Evolutionary conservation across 495 filamentous ascomycete species (phyloP).

Genomic region (Xylaria flabelliformis): DNA sequence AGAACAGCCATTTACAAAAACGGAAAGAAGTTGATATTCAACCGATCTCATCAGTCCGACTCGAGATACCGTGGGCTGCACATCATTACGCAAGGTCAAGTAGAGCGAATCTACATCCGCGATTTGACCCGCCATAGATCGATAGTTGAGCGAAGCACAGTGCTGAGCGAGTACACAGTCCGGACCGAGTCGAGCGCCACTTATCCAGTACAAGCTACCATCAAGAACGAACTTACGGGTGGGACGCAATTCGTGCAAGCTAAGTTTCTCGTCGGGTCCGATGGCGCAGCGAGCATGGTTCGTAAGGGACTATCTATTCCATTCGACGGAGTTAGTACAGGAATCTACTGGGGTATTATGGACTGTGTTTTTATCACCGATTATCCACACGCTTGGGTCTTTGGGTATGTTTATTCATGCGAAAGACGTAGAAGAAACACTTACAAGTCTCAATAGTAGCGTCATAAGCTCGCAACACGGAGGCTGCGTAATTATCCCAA

Average conservation of each 20-base stretch:
- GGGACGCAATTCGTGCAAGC: constrained; percentile 35
- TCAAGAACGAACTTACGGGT: constrained; percentile 37
- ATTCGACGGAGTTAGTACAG: constrained; percentile 48
- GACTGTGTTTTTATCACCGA: constrained; percentile 48
- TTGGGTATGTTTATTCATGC: constrained; percentile 37
- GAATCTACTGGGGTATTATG: constrained; percentile 52
- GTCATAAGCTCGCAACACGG: constrained; percentile 44
- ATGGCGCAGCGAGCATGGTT: constrained; percentile 45
- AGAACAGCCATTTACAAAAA: constrained; percentile 46
- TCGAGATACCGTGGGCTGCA: constrained; percentile 48
- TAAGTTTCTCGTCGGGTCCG: constrained; percentile 45
- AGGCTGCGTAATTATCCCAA: constrained; percentile 46
- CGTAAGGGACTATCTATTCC: constrained; percentile 41
- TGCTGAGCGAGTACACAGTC: constrained; percentile 32
- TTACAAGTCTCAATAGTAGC: constrained; percentile 14
- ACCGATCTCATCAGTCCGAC: constrained; percentile 42
- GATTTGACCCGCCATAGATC: constrained; percentile 43
- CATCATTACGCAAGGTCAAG: constrained; percentile 49
- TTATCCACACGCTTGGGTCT: constrained; percentile 46
- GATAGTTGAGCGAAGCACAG: constrained; percentile 42
- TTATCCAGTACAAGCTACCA: constrained; percentile 31
- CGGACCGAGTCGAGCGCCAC: neutral
- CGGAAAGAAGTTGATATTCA: constrained; percentile 39
- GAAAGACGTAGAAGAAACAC: neutral
- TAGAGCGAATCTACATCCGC: constrained; percentile 47